Conservation (phyloP, 2,329 filamentous ascomycete genomes). For the Arthrobotrys sphaeroides region DNA sequence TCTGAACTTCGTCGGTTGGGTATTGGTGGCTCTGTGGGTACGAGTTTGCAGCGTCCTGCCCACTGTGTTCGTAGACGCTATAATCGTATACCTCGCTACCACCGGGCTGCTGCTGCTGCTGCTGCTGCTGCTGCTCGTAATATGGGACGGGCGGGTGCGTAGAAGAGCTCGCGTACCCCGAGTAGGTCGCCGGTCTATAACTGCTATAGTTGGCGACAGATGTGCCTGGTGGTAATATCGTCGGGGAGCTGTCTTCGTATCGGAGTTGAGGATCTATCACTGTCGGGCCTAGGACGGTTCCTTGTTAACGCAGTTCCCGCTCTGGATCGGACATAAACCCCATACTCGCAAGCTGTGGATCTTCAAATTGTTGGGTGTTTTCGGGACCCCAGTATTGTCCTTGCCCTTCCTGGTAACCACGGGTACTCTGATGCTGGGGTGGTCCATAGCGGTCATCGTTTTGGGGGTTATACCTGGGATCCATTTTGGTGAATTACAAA, state of each 20-base stretch:
- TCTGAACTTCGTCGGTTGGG: constrained; percentile 16
- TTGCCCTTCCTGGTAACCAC: constrained; percentile 17
- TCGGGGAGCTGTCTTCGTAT: constrained; percentile 8
- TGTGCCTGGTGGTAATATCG: constrained; percentile 46
- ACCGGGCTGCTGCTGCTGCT: constrained; percentile 8
- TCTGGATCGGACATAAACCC: constrained; percentile 23
- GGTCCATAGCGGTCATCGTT: not conserved
- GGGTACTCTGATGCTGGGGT: not conserved
- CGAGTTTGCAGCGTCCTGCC: constrained; percentile 21
- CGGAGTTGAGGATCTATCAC: constrained; percentile 34
- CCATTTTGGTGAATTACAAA: no score
- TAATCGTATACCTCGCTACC: constrained; percentile 3
- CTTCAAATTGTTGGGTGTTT: constrained; percentile 15
- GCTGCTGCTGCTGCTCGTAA: constrained; percentile 12
- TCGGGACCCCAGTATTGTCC: constrained; percentile 25
- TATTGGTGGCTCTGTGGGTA: constrained; percentile 1
- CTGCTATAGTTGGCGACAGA: constrained; percentile 30
- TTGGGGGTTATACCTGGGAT: constrained; percentile 23
- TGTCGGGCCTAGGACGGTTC: constrained; percentile 25
- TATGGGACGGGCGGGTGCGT: not conserved
- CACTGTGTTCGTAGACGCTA: constrained; percentile 10
- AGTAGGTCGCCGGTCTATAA: constrained; percentile 21
- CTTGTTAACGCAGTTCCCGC: constrained; percentile 30
- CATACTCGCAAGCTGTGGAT: constrained; percentile 30
- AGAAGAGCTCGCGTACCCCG: constrained; percentile 32